Percentiles rank a stretch among this genome's conserved stretches.
phyloP scores from a whole-genome alignment of 768 basidiomycete genomes.

The Austroboletus eburneus region DNA sequence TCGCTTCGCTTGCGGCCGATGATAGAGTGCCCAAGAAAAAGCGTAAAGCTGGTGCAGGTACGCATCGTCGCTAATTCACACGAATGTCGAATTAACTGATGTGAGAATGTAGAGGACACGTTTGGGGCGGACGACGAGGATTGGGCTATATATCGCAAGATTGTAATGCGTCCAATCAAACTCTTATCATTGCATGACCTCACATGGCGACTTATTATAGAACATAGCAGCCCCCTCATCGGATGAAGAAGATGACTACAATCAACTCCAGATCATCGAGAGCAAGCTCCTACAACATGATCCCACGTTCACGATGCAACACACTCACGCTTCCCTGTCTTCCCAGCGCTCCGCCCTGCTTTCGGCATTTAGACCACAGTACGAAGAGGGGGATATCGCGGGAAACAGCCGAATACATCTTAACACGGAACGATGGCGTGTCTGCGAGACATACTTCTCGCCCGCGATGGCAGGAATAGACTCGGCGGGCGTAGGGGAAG shows the following conservation, averaged over 20 bases:
- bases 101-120: conserved; percentile 62
- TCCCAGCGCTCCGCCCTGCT: conserved; percentile 81
- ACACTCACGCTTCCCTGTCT: conserved; percentile 77
- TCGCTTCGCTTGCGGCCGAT: conserved; percentile 87
- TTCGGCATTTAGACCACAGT: conserved; percentile 77
- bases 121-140: conserved; percentile 95
- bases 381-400: conserved; percentile 68
- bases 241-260: conserved; percentile 85
- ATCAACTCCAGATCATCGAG: conserved; percentile 70
- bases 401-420: conserved; percentile 80
- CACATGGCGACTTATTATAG: conserved; percentile 32
- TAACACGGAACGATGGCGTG: conserved; percentile 86
- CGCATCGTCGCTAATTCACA: conserved; percentile 14
- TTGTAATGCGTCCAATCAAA: conserved; percentile 47
- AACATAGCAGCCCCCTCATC: conserved; percentile 70
- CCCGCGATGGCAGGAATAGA: conserved; percentile 95
- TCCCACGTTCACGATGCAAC: conserved; percentile 72
- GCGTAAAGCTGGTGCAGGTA: conserved; percentile 77
- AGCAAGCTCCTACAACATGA: conserved; percentile 78
- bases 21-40: conserved; percentile 80
- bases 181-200: background rate
- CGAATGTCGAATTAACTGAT: conserved; percentile 1
- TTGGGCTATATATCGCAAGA: conserved; percentile 97
- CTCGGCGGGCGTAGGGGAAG: conserved; percentile 91
- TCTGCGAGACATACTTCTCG: conserved; percentile 89